Base-by-base conservation (phyloP, 345 rosid genomes). In the Aegle marmelos region DNA sequence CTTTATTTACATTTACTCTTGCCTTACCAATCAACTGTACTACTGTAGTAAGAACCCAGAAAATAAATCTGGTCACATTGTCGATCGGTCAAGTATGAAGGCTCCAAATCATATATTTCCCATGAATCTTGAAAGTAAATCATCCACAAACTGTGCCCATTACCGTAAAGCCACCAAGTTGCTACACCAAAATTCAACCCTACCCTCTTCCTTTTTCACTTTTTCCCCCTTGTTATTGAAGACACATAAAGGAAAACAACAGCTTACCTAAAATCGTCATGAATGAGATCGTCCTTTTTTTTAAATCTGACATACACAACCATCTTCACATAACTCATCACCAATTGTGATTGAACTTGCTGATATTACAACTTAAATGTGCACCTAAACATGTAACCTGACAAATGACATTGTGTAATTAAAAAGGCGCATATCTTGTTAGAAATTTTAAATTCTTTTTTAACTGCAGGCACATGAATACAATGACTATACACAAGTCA, bases 391-490 rank as follows among this genome's bases (percentile, higher is more conserved):
- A 54, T 66, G 70, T 76, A 73, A 82, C 57, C 17, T 45, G 72
- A 69, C 56, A 61, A 67, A 59, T 66, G 39, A 71, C 28, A 39
- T 39, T 56, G 34, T n/a, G 34, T 22, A 74, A 24, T 64, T 68
- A 30, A 75, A 63, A 36, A 69, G 69, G 37, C 16, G 67, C 79
- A 22, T 73, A 73, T 79, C 78, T 78, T 56, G 83, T 83, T 72
- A 76, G 83, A 53, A 74, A 73, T 75, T 75, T 81, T 82, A 63
- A 80, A 81, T 80, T 70, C n/a, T n/a, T 74, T 81, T 79, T 76
- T 80, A 76, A 81, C 85, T 77, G 75, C 87, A 82, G 74, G 73
- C 89, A 79, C 90, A 85, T 83, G 91, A 86, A 86, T 76, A 73
- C 80, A 79, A 80, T 85, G 85, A 83, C 62, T 54, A 36, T 45